Evolutionary conservation across 1,139 yeast species (phyloP), one percentile per base, ranked within the genome.

Genomic region (Pichia sp.): DNA sequence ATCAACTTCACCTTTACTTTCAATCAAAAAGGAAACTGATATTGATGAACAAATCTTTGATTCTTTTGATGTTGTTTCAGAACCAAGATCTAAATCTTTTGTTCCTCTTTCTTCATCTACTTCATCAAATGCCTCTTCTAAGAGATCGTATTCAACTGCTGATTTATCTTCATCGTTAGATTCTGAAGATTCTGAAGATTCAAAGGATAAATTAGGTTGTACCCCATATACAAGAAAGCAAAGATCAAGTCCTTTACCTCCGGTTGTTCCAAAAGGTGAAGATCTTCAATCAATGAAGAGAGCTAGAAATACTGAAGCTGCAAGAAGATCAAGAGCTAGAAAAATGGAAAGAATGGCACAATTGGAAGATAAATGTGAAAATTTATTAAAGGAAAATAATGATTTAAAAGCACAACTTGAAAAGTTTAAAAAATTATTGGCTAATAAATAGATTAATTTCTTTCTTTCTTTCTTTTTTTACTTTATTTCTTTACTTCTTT

Each of bases 221-320:
- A 79, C 81, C 48, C 68, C 83, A 52, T 83, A 83, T 70, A 77
- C 82, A 55, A 79, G 84, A 67, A 84, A 84, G 69, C 82, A 74
- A 62, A 77, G 81, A 59, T 52, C 81, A 55, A 62, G 73, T 44
- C 84, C 88, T 18, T 77, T 90, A 67, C 76, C 79, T 57, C 96
- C 96, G 53, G 74, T 75, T 53, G 71, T 83, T 51, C 78, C 79
- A 41, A 74, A 75, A 41, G 73, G 76, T 39, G 69, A 68, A 50
- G 96, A 90, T 70, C 81, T 84, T 27, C 79, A 78, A 54, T 80
- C 89, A 50, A 67, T 87, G 64, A 88, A 91, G 69, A 83, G 99
- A 65, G 97, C 97, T 43, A 83, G 91, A 69, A 91, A 91, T 76
- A 91, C 98, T 28, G 96, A 90, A 69, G 97, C 98, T 56, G 98